Conservation (phyloP, 1,139 yeast genomes). For the Suhomyces maxii region DNA sequence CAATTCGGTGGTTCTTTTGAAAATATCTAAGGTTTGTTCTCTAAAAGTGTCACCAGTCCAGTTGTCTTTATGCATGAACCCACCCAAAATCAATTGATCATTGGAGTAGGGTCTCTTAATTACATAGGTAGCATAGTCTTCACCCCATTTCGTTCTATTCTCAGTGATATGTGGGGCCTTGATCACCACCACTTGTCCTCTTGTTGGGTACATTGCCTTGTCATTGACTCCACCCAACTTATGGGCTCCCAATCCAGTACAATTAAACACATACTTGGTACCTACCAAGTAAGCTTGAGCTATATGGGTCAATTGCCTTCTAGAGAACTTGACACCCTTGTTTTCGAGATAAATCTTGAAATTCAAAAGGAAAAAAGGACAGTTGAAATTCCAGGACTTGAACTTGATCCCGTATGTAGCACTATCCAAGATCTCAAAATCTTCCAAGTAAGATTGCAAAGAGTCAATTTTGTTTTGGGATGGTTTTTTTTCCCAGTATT, state of each 20-base stretch:
- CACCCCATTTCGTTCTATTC: constrained; percentile 53
- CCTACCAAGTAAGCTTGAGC: constrained; percentile 45
- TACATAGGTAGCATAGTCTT: constrained; percentile 57
- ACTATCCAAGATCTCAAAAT: constrained; percentile 42
- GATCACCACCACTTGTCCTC: constrained; percentile 70
- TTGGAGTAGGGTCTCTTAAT: constrained; percentile 67
- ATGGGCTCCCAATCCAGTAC: constrained; percentile 67
- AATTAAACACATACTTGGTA: constrained; percentile 55
- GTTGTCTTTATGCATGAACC: constrained; percentile 58
- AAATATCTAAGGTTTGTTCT: constrained; percentile 56
- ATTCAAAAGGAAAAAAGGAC: constrained; percentile 56
- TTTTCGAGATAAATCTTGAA: constrained; percentile 41
- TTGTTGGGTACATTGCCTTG: constrained; percentile 53
- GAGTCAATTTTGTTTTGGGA: constrained; percentile 44
- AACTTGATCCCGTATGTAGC: constrained; percentile 52
- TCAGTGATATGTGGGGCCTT: constrained; percentile 56
- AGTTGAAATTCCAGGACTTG: constrained; percentile 65
- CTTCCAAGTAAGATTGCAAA: constrained; percentile 45
- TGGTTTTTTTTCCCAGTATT: constrained; percentile 54
- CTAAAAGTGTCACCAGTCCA: constrained; percentile 58
- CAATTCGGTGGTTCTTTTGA: constrained; percentile 54
- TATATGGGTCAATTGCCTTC: constrained; percentile 49
- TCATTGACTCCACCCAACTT: constrained; percentile 60
- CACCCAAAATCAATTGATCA: constrained; percentile 67
- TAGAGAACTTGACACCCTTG: constrained; percentile 50